Conservation (phyloP, 176 grass and related monocot species). For the Ensete ventricosum region DNA sequence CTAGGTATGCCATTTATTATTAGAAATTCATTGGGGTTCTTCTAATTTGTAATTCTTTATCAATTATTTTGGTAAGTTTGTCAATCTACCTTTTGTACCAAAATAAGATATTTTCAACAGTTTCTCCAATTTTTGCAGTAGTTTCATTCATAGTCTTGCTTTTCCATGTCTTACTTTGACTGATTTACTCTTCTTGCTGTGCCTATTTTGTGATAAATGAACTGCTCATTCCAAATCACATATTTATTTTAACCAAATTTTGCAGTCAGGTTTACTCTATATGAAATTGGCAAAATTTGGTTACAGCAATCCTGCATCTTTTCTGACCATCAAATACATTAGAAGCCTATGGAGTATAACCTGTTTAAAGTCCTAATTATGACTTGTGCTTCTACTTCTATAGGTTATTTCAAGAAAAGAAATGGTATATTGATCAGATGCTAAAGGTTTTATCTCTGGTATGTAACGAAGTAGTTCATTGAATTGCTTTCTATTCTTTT, state of each 20-base stretch:
- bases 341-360: constrained; percentile 12
- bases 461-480: constrained; percentile 26
- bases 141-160: background rate
- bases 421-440: constrained; percentile 98
- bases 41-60: too few species aligned
- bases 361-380: background rate
- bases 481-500: background rate
- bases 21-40: too few species aligned
- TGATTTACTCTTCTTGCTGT: background rate
- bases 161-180: background rate
- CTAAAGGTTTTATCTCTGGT: constrained; percentile 96
- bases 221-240: background rate
- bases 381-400: constrained; percentile 20
- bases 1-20: background rate
- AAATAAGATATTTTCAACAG: background rate
- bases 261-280: constrained; percentile 1
- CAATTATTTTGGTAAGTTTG: background rate
- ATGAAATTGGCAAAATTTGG: background rate
- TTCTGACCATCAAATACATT: background rate
- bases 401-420: constrained; percentile 95
- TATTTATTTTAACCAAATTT: background rate
- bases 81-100: background rate
- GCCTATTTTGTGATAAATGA: background rate
- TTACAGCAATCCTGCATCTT: background rate
- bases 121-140: background rate